Evolutionary conservation across 2,329 filamentous ascomycete genomes (phyloP), one percentile per base, ranked within the genome.

Genomic region (Phymatotrichopsis omnivora): DNA sequence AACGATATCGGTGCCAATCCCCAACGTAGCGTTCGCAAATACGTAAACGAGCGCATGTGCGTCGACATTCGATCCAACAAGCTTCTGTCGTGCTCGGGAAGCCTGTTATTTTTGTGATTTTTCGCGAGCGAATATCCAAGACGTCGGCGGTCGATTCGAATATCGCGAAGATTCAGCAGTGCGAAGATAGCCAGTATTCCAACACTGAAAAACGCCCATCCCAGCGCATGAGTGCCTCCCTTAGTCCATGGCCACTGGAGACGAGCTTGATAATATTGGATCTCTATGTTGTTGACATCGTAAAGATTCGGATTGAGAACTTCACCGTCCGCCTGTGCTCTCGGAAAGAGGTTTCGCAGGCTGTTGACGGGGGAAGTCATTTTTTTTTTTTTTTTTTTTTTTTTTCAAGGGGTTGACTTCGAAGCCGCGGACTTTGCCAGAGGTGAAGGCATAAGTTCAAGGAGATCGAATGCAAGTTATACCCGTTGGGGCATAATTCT

Each of bases 281-380:
- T 31, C 19, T 52, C 47, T 40, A 57, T 39, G 31, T 51, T 38
- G n/a, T 43, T 45, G 36, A 44, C 54, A 29, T 54, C 30, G 44
- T 56, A 56, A 3, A 55, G 41, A 5, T 41, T 41, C 20, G 34
- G 35, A 42, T 56, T 57, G n/a, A 61, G 49, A 29, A 54, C 45
- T 29, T 51, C 29, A n/a, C n/a, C n/a, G n/a, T n/a, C n/a, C n/a
- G n/a, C n/a, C n/a, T n/a, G n/a, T n/a, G n/a, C n/a, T n/a, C n/a
- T n/a, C n/a, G n/a, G n/a, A n/a, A n/a, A n/a, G n/a, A n/a, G n/a
- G n/a, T n/a, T n/a, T n/a, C n/a, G n/a, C n/a, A n/a, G n/a, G n/a
- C n/a, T n/a, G n/a, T n/a, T n/a, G n/a, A n/a, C n/a, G n/a, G n/a
- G n/a, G n/a, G n/a, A n/a, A n/a, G n/a, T n/a, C n/a, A n/a, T n/a